A percentile compares a stretch with the other conserved stretches of the same genome.
phyloP scores from a whole-genome alignment of 1,284 basidiomycete genomes.

The Malassezia caprae region DNA sequence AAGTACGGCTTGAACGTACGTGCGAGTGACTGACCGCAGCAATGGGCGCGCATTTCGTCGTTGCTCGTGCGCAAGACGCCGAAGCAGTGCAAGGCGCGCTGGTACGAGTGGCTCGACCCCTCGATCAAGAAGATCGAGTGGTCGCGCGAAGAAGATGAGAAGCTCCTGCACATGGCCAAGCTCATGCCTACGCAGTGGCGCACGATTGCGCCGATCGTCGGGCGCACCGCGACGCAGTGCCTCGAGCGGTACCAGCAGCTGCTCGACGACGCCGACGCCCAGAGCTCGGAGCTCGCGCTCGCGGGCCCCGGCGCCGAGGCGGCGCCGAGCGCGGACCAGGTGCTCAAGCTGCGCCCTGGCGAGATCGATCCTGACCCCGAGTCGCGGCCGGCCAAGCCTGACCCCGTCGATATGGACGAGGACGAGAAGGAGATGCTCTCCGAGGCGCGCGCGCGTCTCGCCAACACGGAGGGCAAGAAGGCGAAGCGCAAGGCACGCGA shows the following conservation, averaged over 20 bases:
- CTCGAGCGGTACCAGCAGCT: constrained; percentile 96
- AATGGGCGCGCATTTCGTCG: constrained; percentile 93
- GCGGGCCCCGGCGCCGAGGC: constrained; percentile 66
- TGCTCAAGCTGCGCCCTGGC: constrained; percentile 76
- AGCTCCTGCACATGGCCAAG: constrained; percentile 91
- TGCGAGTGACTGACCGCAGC: constrained; percentile 6
- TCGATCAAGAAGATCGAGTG: constrained; percentile 97
- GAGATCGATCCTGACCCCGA: constrained; percentile 99
- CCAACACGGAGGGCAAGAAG: constrained; percentile 99
- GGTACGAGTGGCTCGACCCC: constrained; percentile 99
- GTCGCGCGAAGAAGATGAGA: constrained; percentile 84
- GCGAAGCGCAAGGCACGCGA: constrained; percentile 97
- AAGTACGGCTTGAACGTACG: constrained; percentile 45
- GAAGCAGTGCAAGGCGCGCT: constrained; percentile 95
- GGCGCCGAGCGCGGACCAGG: constrained; percentile 79
- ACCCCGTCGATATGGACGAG: constrained; percentile 99
- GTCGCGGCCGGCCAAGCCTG: constrained; percentile 90
- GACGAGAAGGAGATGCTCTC: constrained; percentile 99
- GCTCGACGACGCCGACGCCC: constrained; percentile 73
- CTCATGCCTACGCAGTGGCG: constrained; percentile 99
- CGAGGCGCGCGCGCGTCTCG: constrained; percentile 90
- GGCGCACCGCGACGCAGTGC: constrained; percentile 96
- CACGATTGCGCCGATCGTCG: constrained; percentile 96
- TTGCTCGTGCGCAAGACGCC: constrained; percentile 95
- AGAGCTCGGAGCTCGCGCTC: constrained; percentile 54